These are phyloP conservation scores for Erysimum cheiranthoides DNA, from an alignment of 345 rosid genomes.

Conservation along the genomic window DNA sequence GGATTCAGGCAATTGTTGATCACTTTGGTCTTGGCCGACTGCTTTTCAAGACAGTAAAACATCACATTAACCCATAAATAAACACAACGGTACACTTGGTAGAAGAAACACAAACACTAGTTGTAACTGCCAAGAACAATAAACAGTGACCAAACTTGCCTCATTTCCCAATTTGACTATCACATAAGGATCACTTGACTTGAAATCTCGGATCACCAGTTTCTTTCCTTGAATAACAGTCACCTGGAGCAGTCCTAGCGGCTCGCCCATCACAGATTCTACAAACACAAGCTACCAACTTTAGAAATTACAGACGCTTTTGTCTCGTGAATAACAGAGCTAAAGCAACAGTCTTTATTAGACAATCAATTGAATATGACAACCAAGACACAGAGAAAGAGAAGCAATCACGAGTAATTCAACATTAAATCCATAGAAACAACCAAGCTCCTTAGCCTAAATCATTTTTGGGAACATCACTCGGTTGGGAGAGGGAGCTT, in stretches of 20 bases:
- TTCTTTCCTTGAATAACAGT: conserved; percentile 78
- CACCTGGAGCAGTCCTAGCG: conserved; percentile 72
- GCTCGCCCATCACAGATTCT: conserved; percentile 65
- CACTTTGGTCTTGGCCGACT: conserved; percentile 93
- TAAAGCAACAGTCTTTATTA: conserved; percentile 24
- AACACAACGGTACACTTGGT: conserved; percentile 1
- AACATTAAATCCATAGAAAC: background rate
- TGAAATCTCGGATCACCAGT: conserved; percentile 89
- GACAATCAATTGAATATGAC: conserved; percentile 21
- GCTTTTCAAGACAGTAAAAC: conserved; percentile 36
- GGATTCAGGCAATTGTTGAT: conserved; percentile 94
- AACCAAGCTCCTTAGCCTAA: background rate
- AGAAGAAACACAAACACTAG: conserved; percentile 15
- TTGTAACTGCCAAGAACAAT: background rate
- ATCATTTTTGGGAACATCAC: too few relatives aligned
- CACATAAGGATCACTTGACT: conserved; percentile 96
- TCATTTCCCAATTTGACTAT: conserved; percentile 83
- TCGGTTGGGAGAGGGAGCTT: conserved; percentile 25
- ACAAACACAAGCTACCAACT: conserved; percentile 25
- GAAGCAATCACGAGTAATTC: conserved; percentile 20
- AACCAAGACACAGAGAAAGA: conserved; percentile 12
- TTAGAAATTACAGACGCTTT: conserved; percentile 2
- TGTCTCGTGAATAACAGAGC: background rate
- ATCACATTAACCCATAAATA: conserved; percentile 20
- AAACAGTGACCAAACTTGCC: conserved; percentile 45